Base-by-base conservation (phyloP, 495 filamentous ascomycete genomes). In the Tetracladium setigerum region DNA sequence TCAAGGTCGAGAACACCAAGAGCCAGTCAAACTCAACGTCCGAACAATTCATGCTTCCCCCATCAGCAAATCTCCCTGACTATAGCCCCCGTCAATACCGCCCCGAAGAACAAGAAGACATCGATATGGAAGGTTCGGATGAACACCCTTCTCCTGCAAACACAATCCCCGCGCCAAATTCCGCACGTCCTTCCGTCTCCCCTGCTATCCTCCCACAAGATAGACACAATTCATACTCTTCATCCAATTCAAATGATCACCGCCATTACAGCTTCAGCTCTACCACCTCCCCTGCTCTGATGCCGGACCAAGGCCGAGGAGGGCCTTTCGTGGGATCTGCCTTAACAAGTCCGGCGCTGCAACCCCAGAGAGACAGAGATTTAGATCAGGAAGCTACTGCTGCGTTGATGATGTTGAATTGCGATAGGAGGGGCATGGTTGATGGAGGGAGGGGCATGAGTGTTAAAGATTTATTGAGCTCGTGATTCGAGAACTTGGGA, bases 371-470 rank as follows among this genome's bases (percentile, higher is more conserved):
- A 34, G 73, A 78, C 33, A 64, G 74, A 1, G 73, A 73, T 44
- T 57, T 76, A 31, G 86, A 91, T 51, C 83, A 89, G 48, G 87
- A 91, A 60, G 87, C 83, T 0, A 89, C 86, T 1, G 81, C 84
- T 14, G 86, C 87, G 1, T 64, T 95, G 53, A 64, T 95, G 37
- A 84, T 92, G 81, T 63, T 95, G 38, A 89, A 87, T 42, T 75
- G 73, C 45, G 85, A 87, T 54, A 70, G 82, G 14, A 66, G 84
- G 43, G 57, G 65, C 34, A 48, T 66, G 14, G 48, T 35, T n/a
- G 34, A 31, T 34, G 35, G 38, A 34, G 39, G 46, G 30, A 45
- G 50, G 14, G 81, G 84, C 0, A 87, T 91, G 79, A 90, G 87
- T 60, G 87, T 91, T 1, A 79, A 73, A 46, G 87, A 94, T 65